phyloP scores from a whole-genome alignment of 192 early-diverging fungal genomes.

The Linderina pennispora region DNA sequence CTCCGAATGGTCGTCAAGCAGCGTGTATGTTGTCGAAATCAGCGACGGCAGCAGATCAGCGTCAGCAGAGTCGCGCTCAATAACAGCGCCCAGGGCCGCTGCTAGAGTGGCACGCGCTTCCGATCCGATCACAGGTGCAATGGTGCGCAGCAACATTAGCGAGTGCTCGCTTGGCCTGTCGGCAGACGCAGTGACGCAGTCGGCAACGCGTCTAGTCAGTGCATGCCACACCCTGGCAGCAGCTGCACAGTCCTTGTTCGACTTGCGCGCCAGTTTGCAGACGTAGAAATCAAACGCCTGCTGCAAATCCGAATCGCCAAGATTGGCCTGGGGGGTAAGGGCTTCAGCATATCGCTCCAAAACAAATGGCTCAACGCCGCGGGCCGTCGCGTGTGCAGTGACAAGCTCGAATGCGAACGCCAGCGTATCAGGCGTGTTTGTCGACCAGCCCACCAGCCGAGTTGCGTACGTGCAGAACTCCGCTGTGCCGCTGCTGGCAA shows the following conservation, averaged over 20 bases:
- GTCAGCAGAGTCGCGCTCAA: not conserved
- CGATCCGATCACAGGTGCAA: slow-evolving; percentile 7
- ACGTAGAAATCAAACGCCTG: slow-evolving; percentile 10
- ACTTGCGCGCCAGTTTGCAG: slow-evolving; percentile 8
- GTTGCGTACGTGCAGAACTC: slow-evolving; percentile 7
- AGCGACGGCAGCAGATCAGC: not conserved
- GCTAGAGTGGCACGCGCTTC: slow-evolving; percentile 3
- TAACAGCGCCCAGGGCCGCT: not conserved
- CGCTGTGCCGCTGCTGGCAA: slow-evolving; percentile 13
- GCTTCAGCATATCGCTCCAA: slow-evolving; percentile 5
- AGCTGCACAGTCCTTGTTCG: slow-evolving; percentile 1
- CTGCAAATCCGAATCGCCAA: slow-evolving; percentile 1
- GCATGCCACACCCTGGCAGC: too few relatives aligned
- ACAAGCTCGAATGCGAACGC: slow-evolving; percentile 18
- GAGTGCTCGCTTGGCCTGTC: not conserved
- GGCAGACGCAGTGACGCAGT: too few relatives aligned
- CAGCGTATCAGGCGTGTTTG: not conserved
- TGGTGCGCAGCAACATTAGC: slow-evolving; percentile 8
- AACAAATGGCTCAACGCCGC: not conserved
- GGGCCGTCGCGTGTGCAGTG: slow-evolving; percentile 1
- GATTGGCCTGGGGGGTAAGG: not conserved
- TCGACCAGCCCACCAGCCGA: slow-evolving; percentile 1
- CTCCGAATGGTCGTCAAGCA: too few relatives aligned
- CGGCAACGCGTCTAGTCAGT: too few relatives aligned
- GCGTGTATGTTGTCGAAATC: too few relatives aligned